phyloP scores from a whole-genome alignment of 1,284 basidiomycete species.

The Marasmius fiardii region DNA sequence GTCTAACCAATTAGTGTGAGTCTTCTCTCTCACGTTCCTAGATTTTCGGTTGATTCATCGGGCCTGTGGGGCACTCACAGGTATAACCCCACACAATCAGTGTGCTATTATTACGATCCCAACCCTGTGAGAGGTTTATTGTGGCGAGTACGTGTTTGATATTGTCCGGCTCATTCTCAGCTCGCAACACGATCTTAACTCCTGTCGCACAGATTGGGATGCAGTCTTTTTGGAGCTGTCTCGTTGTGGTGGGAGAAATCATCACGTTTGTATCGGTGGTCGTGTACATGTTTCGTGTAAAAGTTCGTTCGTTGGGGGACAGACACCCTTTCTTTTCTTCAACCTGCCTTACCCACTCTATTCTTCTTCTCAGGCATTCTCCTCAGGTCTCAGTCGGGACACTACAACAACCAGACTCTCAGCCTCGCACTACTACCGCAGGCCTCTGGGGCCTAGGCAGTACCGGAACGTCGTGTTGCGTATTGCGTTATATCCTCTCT shows the following conservation, averaged over 20 bases:
- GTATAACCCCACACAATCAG: too few species aligned
- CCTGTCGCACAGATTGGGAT: neutral
- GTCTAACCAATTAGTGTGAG: neutral
- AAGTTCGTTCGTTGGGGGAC: neutral
- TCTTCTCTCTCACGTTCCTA: neutral
- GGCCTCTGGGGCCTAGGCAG: neutral
- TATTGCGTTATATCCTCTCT: neutral
- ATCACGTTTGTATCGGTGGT: neutral
- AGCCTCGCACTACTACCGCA: neutral
- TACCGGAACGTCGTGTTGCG: neutral
- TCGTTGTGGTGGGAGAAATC: neutral
- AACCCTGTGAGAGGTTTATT: too few species aligned
- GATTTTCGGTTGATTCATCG: neutral
- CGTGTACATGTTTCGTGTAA: neutral
- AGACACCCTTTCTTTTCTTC: too few species aligned
- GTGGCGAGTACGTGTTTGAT: too few species aligned
- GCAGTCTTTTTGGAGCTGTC: neutral
- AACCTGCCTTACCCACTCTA: neutral
- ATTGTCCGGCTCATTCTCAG: too few species aligned
- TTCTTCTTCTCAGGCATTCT: neutral
- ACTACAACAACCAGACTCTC: neutral
- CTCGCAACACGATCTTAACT: too few species aligned
- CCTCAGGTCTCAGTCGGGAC: neutral
- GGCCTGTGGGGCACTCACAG: neutral
- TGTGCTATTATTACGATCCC: too few species aligned